Evolutionary conservation across 805 yeast species (phyloP).

Genomic region (Candida vaughaniae): DNA sequence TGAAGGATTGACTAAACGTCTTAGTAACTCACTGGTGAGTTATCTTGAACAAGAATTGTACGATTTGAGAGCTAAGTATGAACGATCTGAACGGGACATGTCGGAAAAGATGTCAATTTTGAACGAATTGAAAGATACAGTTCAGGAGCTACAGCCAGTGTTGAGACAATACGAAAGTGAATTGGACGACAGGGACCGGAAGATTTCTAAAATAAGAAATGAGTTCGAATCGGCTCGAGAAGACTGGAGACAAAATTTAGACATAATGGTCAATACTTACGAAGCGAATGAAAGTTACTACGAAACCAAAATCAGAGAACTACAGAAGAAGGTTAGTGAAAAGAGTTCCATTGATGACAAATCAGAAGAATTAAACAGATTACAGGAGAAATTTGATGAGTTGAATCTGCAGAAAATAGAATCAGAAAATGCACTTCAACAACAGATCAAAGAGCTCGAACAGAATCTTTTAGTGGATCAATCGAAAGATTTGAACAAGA

Average conservation of each 20-base stretch:
- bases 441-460: slow-evolving; percentile 4
- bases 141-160: slow-evolving; percentile 48
- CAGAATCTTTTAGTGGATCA: neutral
- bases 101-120: slow-evolving; percentile 46
- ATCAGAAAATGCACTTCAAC: slow-evolving; percentile 1
- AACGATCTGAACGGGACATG: slow-evolving; percentile 27
- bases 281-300: slow-evolving; percentile 54
- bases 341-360: neutral
- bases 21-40: slow-evolving; percentile 2
- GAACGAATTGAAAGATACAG: slow-evolving; percentile 47
- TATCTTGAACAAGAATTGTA: slow-evolving; percentile 14
- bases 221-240: slow-evolving; percentile 54
- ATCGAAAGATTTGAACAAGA: slow-evolving; percentile 6
- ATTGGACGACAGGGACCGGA: slow-evolving; percentile 44
- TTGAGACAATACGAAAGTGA: slow-evolving; percentile 47
- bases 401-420: neutral
- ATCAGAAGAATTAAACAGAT: slow-evolving; percentile 2
- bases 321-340: slow-evolving; percentile 18
- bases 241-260: slow-evolving; percentile 59
- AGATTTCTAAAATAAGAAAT: slow-evolving; percentile 43
- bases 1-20: neutral
- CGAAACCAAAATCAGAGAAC: slow-evolving; percentile 43
- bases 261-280: slow-evolving; percentile 52
- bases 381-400: slow-evolving; percentile 4
- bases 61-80: slow-evolving; percentile 24